phyloP scores from a whole-genome alignment of 2,329 filamentous ascomycete species.

The Alternaria viburni region DNA sequence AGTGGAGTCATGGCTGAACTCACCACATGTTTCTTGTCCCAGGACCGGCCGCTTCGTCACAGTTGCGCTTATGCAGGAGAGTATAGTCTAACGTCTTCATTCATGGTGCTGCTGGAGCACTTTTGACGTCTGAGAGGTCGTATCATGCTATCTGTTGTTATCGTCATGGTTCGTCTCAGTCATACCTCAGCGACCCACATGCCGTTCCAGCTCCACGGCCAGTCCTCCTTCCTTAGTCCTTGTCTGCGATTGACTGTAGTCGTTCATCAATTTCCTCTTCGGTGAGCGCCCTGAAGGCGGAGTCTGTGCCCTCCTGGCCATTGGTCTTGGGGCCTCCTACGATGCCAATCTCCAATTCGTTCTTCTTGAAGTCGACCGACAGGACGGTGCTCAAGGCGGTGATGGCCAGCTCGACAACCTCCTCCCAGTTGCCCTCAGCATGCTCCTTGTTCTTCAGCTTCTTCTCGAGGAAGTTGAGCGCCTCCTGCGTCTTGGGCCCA shows the following conservation, averaged over 20 bases:
- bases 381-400: constrained; percentile 93
- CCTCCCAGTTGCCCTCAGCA: constrained; percentile 92
- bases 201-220: constrained; percentile 26
- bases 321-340: constrained; percentile 86
- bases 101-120: constrained; percentile 35
- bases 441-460: constrained; percentile 99
- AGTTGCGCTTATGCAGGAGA: constrained; percentile 43
- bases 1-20: constrained; percentile 43
- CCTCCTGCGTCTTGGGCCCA: constrained; percentile 98
- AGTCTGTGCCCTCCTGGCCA: constrained; percentile 80
- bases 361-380: constrained; percentile 99
- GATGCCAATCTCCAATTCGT: constrained; percentile 96
- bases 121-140: constrained; percentile 38
- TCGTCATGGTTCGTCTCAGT: constrained; percentile 30
- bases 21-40: constrained; percentile 8
- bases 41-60: constrained; percentile 33
- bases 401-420: constrained; percentile 96
- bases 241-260: constrained; percentile 97
- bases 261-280: constrained; percentile 99
- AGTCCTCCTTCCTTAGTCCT: constrained; percentile 74
- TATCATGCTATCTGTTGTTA: constrained; percentile 32
- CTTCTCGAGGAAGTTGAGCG: constrained; percentile 98
- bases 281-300: constrained; percentile 84
- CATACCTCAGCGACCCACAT: constrained; percentile 34
- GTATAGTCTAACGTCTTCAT: constrained; percentile 40